Evolutionary conservation across 192 early-diverging fungal species (phyloP), one percentile per base, ranked within the genome.

Genomic region (Powellomyces hirtus): DNA sequence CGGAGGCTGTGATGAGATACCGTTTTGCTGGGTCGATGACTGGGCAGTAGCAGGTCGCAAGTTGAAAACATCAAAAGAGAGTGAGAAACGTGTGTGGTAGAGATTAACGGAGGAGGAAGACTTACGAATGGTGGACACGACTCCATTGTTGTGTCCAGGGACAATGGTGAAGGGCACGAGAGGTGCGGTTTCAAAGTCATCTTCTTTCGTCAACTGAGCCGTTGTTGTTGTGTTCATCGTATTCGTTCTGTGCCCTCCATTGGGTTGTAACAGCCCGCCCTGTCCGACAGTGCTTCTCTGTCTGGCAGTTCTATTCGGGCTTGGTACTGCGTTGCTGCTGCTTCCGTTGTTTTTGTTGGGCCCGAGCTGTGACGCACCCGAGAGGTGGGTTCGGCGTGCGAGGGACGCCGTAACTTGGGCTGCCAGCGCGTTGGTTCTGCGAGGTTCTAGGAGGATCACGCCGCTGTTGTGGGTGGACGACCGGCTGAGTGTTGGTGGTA

Each of bases 111-210:
- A 49, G 26, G 18, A 7, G 53, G 52, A 42, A 1, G 55, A 83
- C 83, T 79, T 83, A 89, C 89, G 65, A 50, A 92, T 77, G 29
- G 76, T 79, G 0, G 94, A 95, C 16, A 96, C 81, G 13, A 86
- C 80, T 13, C 91, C 92, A 26, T 94, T 94, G 58, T 94, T 94
- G 71, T 98, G 96, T 0, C 96, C 97, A 1, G 97, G 90, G 31
- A 99, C 80, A 67, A 99, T 92, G 55, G 88, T 86, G 76, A 98
- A 99, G 57, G 94, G 93, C 57, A 94, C 79, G 22, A 75, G 31
- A 4, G 74, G 78, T 13, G 69, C 46, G 38, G 63, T 55, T 18
- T 74, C 78, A 59, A 63, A 70, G 34, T 79, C 71, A 18, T 59
- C 59, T 24, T 63, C 68, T 46, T 35, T 51, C 44, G 42, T 13